Evolutionary conservation across 768 basidiomycete species (phyloP).

Genomic region (Dacryopinax spathularia): DNA sequence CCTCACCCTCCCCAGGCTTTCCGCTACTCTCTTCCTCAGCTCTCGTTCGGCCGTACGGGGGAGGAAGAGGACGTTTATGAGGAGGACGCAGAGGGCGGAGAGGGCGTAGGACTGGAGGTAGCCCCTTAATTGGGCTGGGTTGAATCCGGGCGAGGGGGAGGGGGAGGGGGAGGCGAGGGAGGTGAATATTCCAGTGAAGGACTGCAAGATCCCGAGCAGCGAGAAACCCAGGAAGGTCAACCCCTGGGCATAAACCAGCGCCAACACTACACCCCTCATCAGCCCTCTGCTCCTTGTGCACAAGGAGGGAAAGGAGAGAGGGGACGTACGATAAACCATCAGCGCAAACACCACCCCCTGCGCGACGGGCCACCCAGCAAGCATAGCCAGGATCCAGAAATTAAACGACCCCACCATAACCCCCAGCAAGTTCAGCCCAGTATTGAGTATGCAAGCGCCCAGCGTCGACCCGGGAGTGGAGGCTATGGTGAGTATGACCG

Average conservation of each 20-base stretch:
- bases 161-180: neutral
- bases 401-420: neutral
- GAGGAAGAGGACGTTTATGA: no score
- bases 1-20: no score
- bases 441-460: constrained; percentile 13
- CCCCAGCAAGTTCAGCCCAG: constrained; percentile 11
- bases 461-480: constrained; percentile 16
- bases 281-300: no score
- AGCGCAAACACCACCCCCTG: constrained; percentile 22
- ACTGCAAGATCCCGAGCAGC: constrained; percentile 20
- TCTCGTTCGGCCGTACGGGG: no score
- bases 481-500: constrained; percentile 19
- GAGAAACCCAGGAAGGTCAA: constrained; percentile 19
- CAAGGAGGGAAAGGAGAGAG: neutral
- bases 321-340: constrained; percentile 16
- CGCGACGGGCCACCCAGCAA: constrained; percentile 17
- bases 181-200: constrained; percentile 17
- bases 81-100: no score
- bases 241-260: constrained; percentile 19
- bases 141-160: no score
- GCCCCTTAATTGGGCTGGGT: no score
- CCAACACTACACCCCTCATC: constrained; percentile 15
- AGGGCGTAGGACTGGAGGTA: no score
- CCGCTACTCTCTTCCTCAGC: no score
- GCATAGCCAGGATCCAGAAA: constrained; percentile 22